phyloP scores from a whole-genome alignment of 768 basidiomycete species.

The Kwoniella dejecticola region DNA sequence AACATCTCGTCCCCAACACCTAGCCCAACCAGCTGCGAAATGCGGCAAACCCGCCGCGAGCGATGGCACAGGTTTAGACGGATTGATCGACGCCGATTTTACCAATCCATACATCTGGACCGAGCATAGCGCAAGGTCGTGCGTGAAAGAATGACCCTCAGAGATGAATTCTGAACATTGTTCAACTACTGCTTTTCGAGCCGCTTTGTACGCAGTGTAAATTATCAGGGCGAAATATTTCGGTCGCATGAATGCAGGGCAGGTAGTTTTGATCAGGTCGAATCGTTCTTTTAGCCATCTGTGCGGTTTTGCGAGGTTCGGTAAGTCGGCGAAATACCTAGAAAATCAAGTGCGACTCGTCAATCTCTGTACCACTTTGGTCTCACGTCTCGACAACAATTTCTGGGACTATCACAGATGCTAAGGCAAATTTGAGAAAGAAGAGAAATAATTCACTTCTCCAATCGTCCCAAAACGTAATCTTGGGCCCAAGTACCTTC shows the following conservation, averaged over 20 bases:
- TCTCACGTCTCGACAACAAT: no score
- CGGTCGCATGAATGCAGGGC: constrained; percentile 85
- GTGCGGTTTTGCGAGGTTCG: constrained; percentile 69
- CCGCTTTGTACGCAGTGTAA: constrained; percentile 88
- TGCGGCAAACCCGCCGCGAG: constrained; percentile 95
- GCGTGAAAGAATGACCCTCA: constrained; percentile 83
- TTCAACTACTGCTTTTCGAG: constrained; percentile 76
- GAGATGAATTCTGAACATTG: constrained; percentile 85
- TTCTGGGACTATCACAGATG: no score
- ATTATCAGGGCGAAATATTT: constrained; percentile 94
- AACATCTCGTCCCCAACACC: constrained; percentile 85
- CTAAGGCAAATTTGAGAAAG: no score
- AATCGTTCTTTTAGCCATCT: constrained; percentile 88
- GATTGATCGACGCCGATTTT: constrained; percentile 82
- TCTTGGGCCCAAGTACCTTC: constrained; percentile 90
- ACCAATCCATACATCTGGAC: constrained; percentile 85
- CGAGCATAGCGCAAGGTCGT: constrained; percentile 74
- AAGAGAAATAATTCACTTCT: constrained; percentile 62
- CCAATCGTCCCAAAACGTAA: constrained; percentile 73
- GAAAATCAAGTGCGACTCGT: no score
- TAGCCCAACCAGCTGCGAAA: constrained; percentile 88
- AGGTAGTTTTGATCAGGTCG: constrained; percentile 70
- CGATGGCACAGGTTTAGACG: constrained; percentile 66
- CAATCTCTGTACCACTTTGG: no score
- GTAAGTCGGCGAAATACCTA: constrained; percentile 60